These are phyloP conservation scores for Trametes villosa DNA, from an alignment of 768 basidiomycete species.

Conservation along the genomic window DNA sequence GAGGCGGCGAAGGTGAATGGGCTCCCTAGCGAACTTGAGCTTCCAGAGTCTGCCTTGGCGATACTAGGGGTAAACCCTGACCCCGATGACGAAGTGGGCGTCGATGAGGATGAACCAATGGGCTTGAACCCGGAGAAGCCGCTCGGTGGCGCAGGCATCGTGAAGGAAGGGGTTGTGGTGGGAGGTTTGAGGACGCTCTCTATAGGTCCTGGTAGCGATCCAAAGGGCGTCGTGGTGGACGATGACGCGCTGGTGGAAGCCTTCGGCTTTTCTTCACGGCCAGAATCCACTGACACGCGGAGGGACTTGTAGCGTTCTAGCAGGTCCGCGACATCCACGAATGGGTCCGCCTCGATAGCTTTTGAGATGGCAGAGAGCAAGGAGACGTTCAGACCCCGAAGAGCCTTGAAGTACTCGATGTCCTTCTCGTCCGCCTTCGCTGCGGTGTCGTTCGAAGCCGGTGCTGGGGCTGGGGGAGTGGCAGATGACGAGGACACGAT, in stretches of 20 bases:
- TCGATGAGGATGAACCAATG: constrained; percentile 24
- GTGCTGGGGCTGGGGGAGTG: constrained; percentile 23
- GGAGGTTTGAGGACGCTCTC: constrained; percentile 1
- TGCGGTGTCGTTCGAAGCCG: constrained; percentile 6
- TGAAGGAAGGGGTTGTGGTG: constrained; percentile 2
- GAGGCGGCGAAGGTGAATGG: constrained; percentile 19
- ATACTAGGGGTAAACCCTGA: constrained; percentile 13
- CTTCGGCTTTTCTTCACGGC: constrained; percentile 47
- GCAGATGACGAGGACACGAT: constrained; percentile 38
- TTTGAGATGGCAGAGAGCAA: constrained; percentile 61
- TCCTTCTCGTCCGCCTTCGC: constrained; percentile 33
- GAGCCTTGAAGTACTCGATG: constrained; percentile 64
- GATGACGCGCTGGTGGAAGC: neutral
- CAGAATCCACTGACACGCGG: constrained; percentile 58
- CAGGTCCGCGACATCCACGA: constrained; percentile 60
- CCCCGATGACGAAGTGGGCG: neutral
- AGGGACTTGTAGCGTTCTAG: constrained; percentile 62
- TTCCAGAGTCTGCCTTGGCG: constrained; percentile 9
- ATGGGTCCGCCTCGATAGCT: constrained; percentile 69
- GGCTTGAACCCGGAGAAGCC: constrained; percentile 43
- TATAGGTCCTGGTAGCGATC: neutral
- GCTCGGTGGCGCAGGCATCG: constrained; percentile 45
- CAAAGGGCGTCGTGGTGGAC: neutral
- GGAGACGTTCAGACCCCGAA: constrained; percentile 77
- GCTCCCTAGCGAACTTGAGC: constrained; percentile 10